Conservation (phyloP, 2,329 filamentous ascomycete genomes). For the Clarireedia hainanense region DNA sequence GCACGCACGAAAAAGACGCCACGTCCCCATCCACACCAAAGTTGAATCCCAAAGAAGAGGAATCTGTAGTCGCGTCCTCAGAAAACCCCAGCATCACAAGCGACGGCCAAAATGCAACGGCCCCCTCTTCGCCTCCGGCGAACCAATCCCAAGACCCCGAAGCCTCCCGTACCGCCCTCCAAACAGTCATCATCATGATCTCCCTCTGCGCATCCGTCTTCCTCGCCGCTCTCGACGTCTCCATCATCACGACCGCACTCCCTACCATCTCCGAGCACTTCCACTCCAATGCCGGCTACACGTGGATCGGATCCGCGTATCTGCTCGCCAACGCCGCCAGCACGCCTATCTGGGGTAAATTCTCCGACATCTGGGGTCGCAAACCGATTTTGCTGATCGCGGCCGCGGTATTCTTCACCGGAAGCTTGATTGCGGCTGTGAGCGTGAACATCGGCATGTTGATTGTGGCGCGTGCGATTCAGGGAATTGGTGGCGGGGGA, state of each 20-base stretch:
- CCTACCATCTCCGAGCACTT: constrained; percentile 51
- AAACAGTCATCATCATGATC: constrained; percentile 27
- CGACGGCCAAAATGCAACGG: not conserved
- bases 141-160: constrained; percentile 18
- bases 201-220: constrained; percentile 29
- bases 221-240: constrained; percentile 31
- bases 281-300: constrained; percentile 45
- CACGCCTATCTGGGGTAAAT: constrained; percentile 57
- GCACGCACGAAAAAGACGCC: not conserved
- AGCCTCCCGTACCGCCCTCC: constrained; percentile 23
- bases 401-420: constrained; percentile 43
- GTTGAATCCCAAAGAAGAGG: no score
- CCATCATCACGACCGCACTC: constrained; percentile 54
- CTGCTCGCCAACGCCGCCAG: constrained; percentile 60
- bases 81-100: not conserved
- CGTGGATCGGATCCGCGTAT: constrained; percentile 71
- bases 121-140: not conserved
- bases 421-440: constrained; percentile 41
- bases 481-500: constrained; percentile 41
- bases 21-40: not conserved
- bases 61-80: not conserved
- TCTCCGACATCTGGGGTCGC: constrained; percentile 51
- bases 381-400: constrained; percentile 44
- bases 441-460: constrained; percentile 38
- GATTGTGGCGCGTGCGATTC: constrained; percentile 33